Conservation (phyloP, 2,329 filamentous ascomycete genomes). For the Salinomyces thailandicus region DNA sequence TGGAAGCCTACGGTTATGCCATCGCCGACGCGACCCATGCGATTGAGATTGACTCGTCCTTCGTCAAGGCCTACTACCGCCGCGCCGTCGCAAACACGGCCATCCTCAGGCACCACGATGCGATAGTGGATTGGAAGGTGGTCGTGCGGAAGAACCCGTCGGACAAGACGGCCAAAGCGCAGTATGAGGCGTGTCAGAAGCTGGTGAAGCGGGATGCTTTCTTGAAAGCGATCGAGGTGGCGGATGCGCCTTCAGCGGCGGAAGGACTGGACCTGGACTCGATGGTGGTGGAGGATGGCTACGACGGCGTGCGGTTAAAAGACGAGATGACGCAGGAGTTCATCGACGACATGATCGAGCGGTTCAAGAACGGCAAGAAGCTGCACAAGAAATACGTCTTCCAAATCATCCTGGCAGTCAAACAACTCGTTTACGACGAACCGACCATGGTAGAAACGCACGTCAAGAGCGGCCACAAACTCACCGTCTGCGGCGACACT, state of each 20-base stretch:
- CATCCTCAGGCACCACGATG: slow-evolving; percentile 79
- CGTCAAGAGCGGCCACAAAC: slow-evolving; percentile 61
- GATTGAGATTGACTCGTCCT: slow-evolving; percentile 75
- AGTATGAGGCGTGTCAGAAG: slow-evolving; percentile 88
- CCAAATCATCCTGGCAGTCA: slow-evolving; percentile 85
- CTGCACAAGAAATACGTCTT: slow-evolving; percentile 94
- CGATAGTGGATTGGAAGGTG: slow-evolving; percentile 81
- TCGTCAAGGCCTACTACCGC: slow-evolving; percentile 93
- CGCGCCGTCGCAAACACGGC: slow-evolving; percentile 85
- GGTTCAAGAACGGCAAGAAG: slow-evolving; percentile 94
- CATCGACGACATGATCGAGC: slow-evolving; percentile 90
- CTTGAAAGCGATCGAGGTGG: slow-evolving; percentile 86
- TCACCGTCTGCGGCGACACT: slow-evolving; percentile 95
- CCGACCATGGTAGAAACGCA: slow-evolving; percentile 93
- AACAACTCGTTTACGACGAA: slow-evolving; percentile 82
- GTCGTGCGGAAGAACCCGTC: slow-evolving; percentile 77
- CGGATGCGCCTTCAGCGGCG: slow-evolving; percentile 82
- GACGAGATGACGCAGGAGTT: slow-evolving; percentile 92
- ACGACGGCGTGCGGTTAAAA: slow-evolving; percentile 72
- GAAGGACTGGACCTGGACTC: slow-evolving; percentile 81
- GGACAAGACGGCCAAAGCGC: slow-evolving; percentile 85
- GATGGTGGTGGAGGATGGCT: slow-evolving; percentile 70
- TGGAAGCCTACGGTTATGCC: slow-evolving; percentile 88
- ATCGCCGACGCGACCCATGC: slow-evolving; percentile 85
- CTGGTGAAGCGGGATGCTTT: slow-evolving; percentile 87